These are phyloP conservation scores for Trypanosoma boissoni DNA, from an alignment of 208 protist species.

Conservation along the genomic window DNA sequence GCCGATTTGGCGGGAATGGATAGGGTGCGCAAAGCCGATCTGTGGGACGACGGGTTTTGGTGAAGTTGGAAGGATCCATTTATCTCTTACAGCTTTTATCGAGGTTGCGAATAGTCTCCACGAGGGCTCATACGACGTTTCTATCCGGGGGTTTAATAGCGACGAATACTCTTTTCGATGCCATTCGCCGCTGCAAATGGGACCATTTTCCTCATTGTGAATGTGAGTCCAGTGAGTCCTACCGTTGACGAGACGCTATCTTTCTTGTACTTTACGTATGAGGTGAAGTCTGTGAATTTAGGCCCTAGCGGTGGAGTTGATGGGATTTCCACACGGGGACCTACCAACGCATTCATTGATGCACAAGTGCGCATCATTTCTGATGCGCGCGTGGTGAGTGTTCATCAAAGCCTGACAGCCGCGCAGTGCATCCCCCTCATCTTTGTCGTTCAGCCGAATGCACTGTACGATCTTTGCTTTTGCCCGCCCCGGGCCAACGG, in stretches of 20 bases:
- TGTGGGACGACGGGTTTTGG: slow-evolving; percentile 64
- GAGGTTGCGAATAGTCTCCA: slow-evolving; percentile 90
- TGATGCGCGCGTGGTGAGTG: no score
- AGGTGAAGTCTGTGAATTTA: slow-evolving; percentile 87
- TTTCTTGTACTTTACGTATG: slow-evolving; percentile 90
- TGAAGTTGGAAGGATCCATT: slow-evolving; percentile 91
- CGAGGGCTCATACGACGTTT: slow-evolving; percentile 71
- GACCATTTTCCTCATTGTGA: slow-evolving; percentile 85
- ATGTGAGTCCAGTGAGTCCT: slow-evolving; percentile 74
- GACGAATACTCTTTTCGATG: slow-evolving; percentile 81
- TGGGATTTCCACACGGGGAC: not conserved
- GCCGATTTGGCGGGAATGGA: slow-evolving; percentile 94
- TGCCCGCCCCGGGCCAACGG: no score
- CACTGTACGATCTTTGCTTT: no score
- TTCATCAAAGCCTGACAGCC: no score
- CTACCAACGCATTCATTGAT: not conserved
- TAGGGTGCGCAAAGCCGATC: slow-evolving; percentile 57
- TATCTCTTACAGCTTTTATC: slow-evolving; percentile 89
- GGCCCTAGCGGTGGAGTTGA: slow-evolving; percentile 12
- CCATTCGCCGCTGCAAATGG: slow-evolving; percentile 79
- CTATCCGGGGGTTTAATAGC: slow-evolving; percentile 90
- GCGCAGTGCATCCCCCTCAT: no score
- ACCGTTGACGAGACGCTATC: slow-evolving; percentile 84
- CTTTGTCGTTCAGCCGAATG: no score
- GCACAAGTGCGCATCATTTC: no score